phyloP scores from a whole-genome alignment of 2,329 filamentous ascomycete genomes.

The Allantophomopsis lycopodina region DNA sequence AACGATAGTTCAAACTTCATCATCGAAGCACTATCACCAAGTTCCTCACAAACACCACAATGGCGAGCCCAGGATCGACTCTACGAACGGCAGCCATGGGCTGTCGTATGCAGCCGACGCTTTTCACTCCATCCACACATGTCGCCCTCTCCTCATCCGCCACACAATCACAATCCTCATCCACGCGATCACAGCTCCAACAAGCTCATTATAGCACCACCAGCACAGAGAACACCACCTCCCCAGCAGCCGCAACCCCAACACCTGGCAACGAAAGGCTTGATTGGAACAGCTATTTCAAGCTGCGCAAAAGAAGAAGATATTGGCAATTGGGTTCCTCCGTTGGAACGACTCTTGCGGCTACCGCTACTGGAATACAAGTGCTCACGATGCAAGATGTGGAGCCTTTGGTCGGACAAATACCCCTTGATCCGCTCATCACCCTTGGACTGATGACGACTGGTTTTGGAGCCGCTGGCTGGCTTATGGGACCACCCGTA shows the following conservation, averaged over 20 bases:
- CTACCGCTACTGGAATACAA: conserved; percentile 48
- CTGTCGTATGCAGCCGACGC: conserved; percentile 12
- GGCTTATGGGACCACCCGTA: conserved; percentile 73
- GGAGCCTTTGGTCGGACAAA: conserved; percentile 54
- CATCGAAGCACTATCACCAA: too few relatives aligned
- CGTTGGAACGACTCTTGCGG: conserved; percentile 45
- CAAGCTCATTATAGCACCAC: conserved; percentile 2
- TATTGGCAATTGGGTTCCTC: conserved; percentile 73
- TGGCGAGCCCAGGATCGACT: conserved; percentile 15
- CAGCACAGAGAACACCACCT: background rate
- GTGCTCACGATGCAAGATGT: conserved; percentile 58
- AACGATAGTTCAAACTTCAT: too few relatives aligned
- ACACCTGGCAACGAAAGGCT: conserved; percentile 19
- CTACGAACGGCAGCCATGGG: conserved; percentile 16
- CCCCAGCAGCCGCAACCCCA: too few relatives aligned
- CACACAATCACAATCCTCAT: conserved; percentile 3
- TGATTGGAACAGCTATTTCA: conserved; percentile 89
- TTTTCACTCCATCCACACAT: conserved; percentile 1
- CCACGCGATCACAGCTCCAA: conserved; percentile 2
- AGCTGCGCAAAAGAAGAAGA: conserved; percentile 72
- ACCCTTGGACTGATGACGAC: conserved; percentile 71
- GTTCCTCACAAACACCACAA: conserved; percentile 4
- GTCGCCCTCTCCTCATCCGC: background rate
- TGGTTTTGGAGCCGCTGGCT: conserved; percentile 66
- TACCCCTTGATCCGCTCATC: conserved; percentile 80